phyloP scores from a whole-genome alignment of 768 basidiomycete genomes.

The Solioccasus polychromus region DNA sequence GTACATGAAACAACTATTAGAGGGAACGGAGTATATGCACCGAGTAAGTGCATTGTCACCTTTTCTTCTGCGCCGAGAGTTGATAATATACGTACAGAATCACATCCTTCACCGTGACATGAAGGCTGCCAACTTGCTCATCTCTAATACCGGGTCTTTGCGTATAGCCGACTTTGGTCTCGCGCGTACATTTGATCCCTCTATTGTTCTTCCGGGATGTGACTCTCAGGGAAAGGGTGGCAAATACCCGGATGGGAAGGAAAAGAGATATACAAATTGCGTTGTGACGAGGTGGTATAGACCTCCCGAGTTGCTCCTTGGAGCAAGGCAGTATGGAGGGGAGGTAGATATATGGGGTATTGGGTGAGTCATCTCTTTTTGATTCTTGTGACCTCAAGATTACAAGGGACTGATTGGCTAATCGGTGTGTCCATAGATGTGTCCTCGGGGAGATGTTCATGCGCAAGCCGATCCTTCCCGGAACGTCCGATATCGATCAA shows the following conservation, averaged over 20 bases:
- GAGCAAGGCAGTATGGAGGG: conserved; percentile 85
- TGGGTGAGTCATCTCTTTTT: conserved; percentile 53
- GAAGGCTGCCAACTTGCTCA: conserved; percentile 97
- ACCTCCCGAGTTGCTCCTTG: conserved; percentile 88
- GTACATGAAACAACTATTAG: conserved; percentile 94
- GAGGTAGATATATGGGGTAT: conserved; percentile 98
- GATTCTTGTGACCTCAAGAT: neutral
- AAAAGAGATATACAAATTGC: conserved; percentile 88
- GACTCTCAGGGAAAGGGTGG: conserved; percentile 19
- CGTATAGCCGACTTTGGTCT: conserved; percentile 97
- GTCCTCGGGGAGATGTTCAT: conserved; percentile 97
- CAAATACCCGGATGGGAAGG: conserved; percentile 43
- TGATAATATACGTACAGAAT: conserved; percentile 53
- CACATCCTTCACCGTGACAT: conserved; percentile 97
- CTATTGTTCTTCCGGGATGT: conserved; percentile 33
- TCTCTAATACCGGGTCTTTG: conserved; percentile 79
- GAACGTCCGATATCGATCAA: conserved; percentile 89
- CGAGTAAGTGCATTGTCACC: conserved; percentile 50
- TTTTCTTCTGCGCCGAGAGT: conserved; percentile 3
- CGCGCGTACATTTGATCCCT: conserved; percentile 74
- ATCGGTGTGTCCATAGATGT: conserved; percentile 50
- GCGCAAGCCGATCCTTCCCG: conserved; percentile 81
- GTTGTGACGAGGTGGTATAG: conserved; percentile 96
- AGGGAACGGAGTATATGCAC: conserved; percentile 96
- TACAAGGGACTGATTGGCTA: neutral